A percentile compares a stretch with the other conserved stretches of the same genome.
These are phyloP conservation scores for Yarrowia keelungensis DNA, from an alignment of 805 yeast species.

Conservation along the genomic window DNA sequence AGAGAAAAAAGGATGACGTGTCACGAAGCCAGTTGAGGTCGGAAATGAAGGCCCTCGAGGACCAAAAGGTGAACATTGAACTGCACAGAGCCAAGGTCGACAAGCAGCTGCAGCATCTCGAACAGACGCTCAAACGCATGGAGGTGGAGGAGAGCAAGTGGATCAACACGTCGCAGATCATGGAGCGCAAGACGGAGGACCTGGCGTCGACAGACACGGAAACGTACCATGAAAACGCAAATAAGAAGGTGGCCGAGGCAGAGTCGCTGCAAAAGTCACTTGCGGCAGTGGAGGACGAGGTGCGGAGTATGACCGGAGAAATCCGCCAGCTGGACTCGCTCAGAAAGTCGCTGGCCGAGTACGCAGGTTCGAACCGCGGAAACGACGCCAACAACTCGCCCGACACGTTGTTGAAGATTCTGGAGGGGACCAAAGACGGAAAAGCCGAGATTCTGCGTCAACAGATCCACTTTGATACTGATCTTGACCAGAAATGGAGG, in stretches of 20 bases:
- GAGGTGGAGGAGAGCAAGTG: constrained; percentile 31
- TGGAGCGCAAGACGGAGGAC: constrained; percentile 39
- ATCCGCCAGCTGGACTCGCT: constrained; percentile 1
- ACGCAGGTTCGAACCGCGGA: not conserved
- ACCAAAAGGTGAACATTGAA: constrained; percentile 50
- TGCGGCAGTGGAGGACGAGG: constrained; percentile 20
- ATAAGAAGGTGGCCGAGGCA: constrained; percentile 29
- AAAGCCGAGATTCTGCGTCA: constrained; percentile 42
- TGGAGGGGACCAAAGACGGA: not conserved
- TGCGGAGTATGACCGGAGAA: constrained; percentile 1
- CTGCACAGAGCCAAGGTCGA: constrained; percentile 47
- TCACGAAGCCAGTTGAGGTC: constrained; percentile 49
- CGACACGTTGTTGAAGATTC: not conserved
- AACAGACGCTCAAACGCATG: constrained; percentile 41
- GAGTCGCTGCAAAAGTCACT: constrained; percentile 16
- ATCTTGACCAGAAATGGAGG: constrained; percentile 51
- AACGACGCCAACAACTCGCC: not conserved
- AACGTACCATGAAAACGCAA: constrained; percentile 42
- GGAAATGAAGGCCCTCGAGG: constrained; percentile 51
- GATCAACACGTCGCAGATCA: constrained; percentile 31
- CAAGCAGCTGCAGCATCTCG: constrained; percentile 43
- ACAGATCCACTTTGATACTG: constrained; percentile 45
- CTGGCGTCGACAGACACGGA: constrained; percentile 40
- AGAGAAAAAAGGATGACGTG: constrained; percentile 47
- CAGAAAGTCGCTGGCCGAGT: constrained; percentile 7